A percentile compares a stretch with the other conserved stretches of the same genome.
These are phyloP conservation scores for Austroboletus niveus DNA, from an alignment of 1,284 basidiomycete genomes.

Conservation along the genomic window DNA sequence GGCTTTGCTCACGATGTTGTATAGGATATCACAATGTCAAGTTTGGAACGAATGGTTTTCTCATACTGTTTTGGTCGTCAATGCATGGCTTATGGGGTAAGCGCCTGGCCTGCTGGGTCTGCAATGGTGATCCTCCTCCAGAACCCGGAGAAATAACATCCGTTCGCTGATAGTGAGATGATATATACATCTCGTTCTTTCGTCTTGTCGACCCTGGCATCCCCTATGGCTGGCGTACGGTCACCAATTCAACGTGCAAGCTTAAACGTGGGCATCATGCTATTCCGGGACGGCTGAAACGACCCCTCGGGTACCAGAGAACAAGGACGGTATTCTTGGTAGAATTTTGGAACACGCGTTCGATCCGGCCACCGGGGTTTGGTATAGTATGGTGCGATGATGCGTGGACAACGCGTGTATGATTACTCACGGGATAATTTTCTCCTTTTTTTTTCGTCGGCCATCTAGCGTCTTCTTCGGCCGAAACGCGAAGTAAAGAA, in stretches of 20 bases:
- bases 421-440: constrained; percentile 11
- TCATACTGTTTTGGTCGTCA: background rate
- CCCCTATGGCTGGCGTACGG: background rate
- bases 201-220: background rate
- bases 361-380: background rate
- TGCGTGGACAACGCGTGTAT: constrained; percentile 14
- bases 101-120: background rate
- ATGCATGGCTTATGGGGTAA: background rate
- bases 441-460: background rate
- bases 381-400: background rate
- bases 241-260: background rate
- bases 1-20: background rate
- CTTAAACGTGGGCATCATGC: background rate
- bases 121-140: background rate
- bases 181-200: too few species aligned
- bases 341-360: constrained; percentile 16
- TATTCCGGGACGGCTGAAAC: background rate
- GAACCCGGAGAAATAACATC: background rate
- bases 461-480: background rate
- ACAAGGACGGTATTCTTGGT: background rate
- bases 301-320: constrained; percentile 4
- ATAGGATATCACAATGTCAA: constrained; percentile 6
- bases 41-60: background rate
- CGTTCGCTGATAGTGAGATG: background rate
- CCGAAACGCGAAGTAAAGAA: constrained; percentile 2